Evolutionary conservation across 345 rosid species (phyloP).

Genomic region (Corchorus capsularis): DNA sequence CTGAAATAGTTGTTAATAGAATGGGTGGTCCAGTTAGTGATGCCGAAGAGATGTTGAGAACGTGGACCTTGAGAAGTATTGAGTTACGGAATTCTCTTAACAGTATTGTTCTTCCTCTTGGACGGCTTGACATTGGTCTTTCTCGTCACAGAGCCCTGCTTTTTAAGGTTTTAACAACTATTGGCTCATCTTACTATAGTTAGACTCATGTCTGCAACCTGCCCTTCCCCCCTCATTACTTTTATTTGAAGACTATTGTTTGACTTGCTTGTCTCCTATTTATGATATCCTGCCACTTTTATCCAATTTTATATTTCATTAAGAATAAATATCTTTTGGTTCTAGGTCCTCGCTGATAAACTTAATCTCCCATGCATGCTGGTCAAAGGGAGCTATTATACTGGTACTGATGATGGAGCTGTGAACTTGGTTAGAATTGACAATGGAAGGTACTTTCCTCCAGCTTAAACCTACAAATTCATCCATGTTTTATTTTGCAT

Average conservation of each 20-base stretch:
- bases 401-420: slow-evolving; percentile 98
- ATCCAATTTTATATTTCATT: background rate
- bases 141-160: slow-evolving; percentile 97
- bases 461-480: slow-evolving; percentile 11
- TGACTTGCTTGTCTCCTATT: slow-evolving; percentile 1
- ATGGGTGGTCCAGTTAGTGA: slow-evolving; percentile 93
- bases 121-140: slow-evolving; percentile 81
- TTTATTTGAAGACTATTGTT: background rate
- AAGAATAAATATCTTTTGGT: slow-evolving; percentile 25
- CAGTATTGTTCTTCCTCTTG: slow-evolving; percentile 76
- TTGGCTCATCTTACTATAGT: slow-evolving; percentile 12
- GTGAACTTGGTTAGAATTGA: slow-evolving; percentile 78
- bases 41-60: slow-evolving; percentile 77
- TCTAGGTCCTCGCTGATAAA: slow-evolving; percentile 87
- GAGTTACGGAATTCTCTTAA: slow-evolving; percentile 65
- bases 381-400: slow-evolving; percentile 93
- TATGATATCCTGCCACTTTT: background rate
- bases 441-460: slow-evolving; percentile 58
- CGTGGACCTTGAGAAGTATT: slow-evolving; percentile 67
- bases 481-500: slow-evolving; percentile 2
- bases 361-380: slow-evolving; percentile 89
- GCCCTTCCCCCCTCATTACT: background rate
- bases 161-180: slow-evolving; percentile 66
- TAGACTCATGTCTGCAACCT: background rate
- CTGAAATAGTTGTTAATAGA: slow-evolving; percentile 83